phyloP scores from a whole-genome alignment of 371 early-diverging fungal species.

The Rhizopus arrhizus region DNA sequence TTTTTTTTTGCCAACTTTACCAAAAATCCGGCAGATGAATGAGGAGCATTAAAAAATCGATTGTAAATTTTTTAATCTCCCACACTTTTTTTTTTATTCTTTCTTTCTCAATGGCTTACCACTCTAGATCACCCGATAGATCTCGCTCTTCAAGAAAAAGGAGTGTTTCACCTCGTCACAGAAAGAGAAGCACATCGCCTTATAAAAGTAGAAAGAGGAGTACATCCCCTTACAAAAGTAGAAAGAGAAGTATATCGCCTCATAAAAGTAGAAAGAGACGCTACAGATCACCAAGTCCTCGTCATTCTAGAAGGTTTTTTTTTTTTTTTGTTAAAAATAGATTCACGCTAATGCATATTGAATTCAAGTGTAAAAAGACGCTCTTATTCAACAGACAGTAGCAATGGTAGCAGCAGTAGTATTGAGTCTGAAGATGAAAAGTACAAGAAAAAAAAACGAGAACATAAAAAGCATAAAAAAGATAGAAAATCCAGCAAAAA shows the following conservation, averaged over 20 bases:
- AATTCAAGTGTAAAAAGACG: not conserved
- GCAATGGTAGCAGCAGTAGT: not conserved
- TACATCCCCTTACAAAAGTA: too few species aligned
- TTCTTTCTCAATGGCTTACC: too few species aligned
- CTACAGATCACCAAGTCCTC: slow-evolving; percentile 1
- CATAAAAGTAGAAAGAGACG: slow-evolving; percentile 3
- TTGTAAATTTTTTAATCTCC: too few species aligned
- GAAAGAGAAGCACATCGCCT: not conserved
- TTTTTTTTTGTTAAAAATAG: too few species aligned
- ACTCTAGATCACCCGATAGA: too few species aligned
- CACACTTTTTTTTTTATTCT: too few species aligned
- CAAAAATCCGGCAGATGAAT: too few species aligned
- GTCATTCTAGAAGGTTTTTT: not conserved
- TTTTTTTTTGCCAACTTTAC: too few species aligned
- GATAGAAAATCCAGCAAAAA: slow-evolving; percentile 37
- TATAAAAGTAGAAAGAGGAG: too few species aligned
- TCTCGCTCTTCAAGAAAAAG: too few species aligned
- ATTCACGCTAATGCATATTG: not conserved
- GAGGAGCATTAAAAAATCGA: too few species aligned
- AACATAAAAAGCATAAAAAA: slow-evolving; percentile 45
- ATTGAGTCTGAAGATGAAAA: slow-evolving; percentile 1
- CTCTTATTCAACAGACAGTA: not conserved
- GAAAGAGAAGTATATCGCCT: too few species aligned
- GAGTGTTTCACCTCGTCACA: slow-evolving; percentile 2
- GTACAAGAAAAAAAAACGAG: slow-evolving; percentile 26